Evolutionary conservation across 176 grass and related monocot genomes (phyloP), one percentile per base, ranked within the genome.

Genomic region (Bromus sterilis): DNA sequence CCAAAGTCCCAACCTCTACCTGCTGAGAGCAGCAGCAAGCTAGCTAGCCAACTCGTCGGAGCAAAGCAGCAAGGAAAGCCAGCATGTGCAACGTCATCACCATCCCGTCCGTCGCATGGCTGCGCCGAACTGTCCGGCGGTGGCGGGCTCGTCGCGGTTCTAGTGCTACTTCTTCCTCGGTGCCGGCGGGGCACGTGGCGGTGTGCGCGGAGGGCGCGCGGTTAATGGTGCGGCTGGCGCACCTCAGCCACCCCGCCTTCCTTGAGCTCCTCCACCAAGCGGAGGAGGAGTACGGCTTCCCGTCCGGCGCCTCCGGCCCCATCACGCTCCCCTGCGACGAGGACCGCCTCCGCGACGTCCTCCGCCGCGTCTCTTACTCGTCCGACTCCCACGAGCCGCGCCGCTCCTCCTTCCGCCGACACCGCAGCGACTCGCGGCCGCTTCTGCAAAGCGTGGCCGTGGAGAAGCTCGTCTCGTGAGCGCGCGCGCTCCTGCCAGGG

Each of bases 201-300:
- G 87, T 89, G 1, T 0, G 71, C 61, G 82, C 75, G 53, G 62
- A 63, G 2, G 77, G 60, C 49, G 69, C 4, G 57, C 57, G 83
- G 88, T 90, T 90, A 83, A 31, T 66, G 42, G 79, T 90, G 83
- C 88, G 63, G 74, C 42, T 86, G 74, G 84, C 68, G 46, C 79
- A 86, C 84, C 79, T 90, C 0, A 58, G 36, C 80, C 88, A 90
- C 84, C 79, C 80, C 37, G 78, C 73, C 23, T 90, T 86, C 66
- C 36, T 32, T 58, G 79, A 78, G 74, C 67, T 90, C 57, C 79
- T 90, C 4, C 78, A 6, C 18, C 74, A 82, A 58, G 84, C 88
- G 35, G 83, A 74, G 79, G 82, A 78, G 66, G 80, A 86, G 84
- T 90, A 86, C 79, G 83, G 84, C 46, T 90, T 86, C 74, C 44